Base-by-base conservation (phyloP, 257 asterid species). In the Primulina eburnea region DNA sequence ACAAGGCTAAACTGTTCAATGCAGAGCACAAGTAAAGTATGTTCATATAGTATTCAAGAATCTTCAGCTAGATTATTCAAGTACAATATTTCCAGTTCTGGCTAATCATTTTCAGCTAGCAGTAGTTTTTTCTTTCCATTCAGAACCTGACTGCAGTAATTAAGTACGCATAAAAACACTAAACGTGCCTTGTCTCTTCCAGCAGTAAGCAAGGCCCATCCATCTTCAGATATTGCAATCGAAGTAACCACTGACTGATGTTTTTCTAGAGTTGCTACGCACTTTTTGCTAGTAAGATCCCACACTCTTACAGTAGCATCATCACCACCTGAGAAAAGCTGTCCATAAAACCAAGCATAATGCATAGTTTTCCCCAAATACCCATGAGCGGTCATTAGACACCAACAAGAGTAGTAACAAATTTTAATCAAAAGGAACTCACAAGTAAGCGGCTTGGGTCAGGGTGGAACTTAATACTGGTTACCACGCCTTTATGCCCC, bases 401-500 rank as follows among this genome's bases (percentile, higher is more conserved):
- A 50, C 21, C 37, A 17, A 43, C 43, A 71, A 65, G 53, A 56
- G 17, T 43, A 60, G 32, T n/a, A 37, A 66, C 17, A 32, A 50
- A 61, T 38, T 52, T 74, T 69, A 40, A 63, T 60, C 65, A 20
- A 64, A 30, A 16, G 78, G 65, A 75, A 85, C 95, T 83, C 75
- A 93, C 99, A 72, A 93, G 83, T 67, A 89, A 80, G 20, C 84
- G 83, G 61, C 81, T 82, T 2, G 96, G 96, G 70, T 87, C 90
- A 34, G 95, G 94, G 74, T 91, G 99, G 80, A 91, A 94, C 77
- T 74, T 78, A 71, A 91, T 77, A 75, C 87, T 77, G 73, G 97
- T 84, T 32, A 94, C 99, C 58, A 94, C 87, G 68, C 99, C 99
- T 72, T 88, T 88, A 82, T 94, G 99, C 60, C 97, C 99, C 81